Percentiles rank a stretch among this genome's conserved stretches.
Conservation (phyloP, 2,329 filamentous ascomycete species). For the Apiospora sp. region DNA sequence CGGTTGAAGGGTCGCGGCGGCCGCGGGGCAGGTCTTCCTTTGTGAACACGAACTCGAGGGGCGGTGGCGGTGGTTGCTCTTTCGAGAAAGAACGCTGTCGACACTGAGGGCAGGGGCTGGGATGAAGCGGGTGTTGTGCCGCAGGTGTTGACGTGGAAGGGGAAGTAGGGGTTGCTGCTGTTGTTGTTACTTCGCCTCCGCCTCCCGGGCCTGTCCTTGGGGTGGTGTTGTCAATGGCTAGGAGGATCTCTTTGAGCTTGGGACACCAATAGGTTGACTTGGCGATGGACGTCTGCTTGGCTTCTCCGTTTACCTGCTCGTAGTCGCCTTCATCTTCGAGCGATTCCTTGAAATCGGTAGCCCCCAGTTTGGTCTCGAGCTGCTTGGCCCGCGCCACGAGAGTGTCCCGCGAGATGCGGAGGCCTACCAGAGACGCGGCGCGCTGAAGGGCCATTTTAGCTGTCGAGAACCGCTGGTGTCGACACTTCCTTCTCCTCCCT, state of each 20-base stretch:
- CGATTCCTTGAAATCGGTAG: neutral
- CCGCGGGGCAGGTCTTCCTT: neutral
- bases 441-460: neutral
- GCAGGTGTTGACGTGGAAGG: neutral
- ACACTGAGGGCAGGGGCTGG: no score
- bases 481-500: no score
- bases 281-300: neutral
- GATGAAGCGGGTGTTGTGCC: neutral
- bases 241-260: constrained; percentile 3
- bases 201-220: neutral
- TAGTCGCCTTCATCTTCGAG: constrained; percentile 26
- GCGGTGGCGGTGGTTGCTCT: neutral
- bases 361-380: constrained; percentile 18
- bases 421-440: constrained; percentile 18
- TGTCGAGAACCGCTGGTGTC: no score
- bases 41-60: constrained; percentile 1
- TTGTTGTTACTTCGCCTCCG: neutral
- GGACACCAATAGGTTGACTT: constrained; percentile 20
- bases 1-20: constrained; percentile 1
- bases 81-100: no score
- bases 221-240: neutral
- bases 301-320: neutral
- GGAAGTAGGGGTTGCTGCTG: neutral
- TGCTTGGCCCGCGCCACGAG: constrained; percentile 23
- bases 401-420: constrained; percentile 1